phyloP scores from a whole-genome alignment of 2,329 filamentous ascomycete genomes.

The Emergomyces orientalis region DNA sequence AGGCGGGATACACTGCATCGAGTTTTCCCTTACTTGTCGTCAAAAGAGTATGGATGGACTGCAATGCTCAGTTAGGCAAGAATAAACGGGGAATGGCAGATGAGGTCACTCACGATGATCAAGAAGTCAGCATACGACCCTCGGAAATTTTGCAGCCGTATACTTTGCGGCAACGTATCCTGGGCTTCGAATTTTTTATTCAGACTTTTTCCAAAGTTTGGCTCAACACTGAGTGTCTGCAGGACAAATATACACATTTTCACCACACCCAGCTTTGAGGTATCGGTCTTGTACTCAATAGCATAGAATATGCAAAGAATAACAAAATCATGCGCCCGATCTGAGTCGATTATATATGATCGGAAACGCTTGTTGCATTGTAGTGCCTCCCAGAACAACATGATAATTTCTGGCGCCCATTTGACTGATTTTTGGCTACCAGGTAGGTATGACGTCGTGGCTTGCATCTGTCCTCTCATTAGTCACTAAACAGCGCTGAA shows the following conservation, averaged over 20 bases:
- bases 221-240: slow-evolving; percentile 88
- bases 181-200: slow-evolving; percentile 85
- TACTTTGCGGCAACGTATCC: slow-evolving; percentile 71
- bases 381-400: slow-evolving; percentile 93
- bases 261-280: slow-evolving; percentile 81
- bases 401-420: slow-evolving; percentile 90
- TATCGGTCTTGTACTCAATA: slow-evolving; percentile 75
- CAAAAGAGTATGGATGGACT: slow-evolving; percentile 88
- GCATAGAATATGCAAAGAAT: slow-evolving; percentile 87
- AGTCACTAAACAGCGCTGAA: slow-evolving; percentile 9
- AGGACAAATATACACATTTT: slow-evolving; percentile 96
- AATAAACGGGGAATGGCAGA: neutral
- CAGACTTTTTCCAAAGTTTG: slow-evolving; percentile 78
- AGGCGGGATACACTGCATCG: slow-evolving; percentile 81
- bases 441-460: slow-evolving; percentile 78
- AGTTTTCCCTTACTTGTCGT: slow-evolving; percentile 84
- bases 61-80: slow-evolving; percentile 20
- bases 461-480: slow-evolving; percentile 52
- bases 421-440: slow-evolving; percentile 70
- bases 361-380: slow-evolving; percentile 98
- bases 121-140: slow-evolving; percentile 92
- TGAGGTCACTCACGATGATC: slow-evolving; percentile 58
- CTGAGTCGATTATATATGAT: slow-evolving; percentile 93
- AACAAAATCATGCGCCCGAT: slow-evolving; percentile 85
- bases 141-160: slow-evolving; percentile 73